Conservation (phyloP, 805 yeast species). For the Saccharomycopsis amapae region DNA sequence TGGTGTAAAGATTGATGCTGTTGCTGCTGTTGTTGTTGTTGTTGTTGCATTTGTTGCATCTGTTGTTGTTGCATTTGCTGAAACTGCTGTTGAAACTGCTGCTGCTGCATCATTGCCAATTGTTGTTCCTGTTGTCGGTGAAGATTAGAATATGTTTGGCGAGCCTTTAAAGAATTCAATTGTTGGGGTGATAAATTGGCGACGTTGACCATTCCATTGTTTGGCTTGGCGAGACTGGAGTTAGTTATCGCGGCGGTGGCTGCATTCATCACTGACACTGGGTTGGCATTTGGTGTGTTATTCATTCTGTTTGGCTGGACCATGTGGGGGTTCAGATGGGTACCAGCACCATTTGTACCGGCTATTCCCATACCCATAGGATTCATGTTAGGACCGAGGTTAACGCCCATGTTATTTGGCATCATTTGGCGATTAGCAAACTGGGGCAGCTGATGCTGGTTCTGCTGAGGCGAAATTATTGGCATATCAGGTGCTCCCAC, state of each 20-base stretch:
- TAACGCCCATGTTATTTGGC: slow-evolving; percentile 6
- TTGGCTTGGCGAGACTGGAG: slow-evolving; percentile 3
- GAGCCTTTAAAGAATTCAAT: slow-evolving; percentile 11
- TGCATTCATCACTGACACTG: slow-evolving; percentile 19
- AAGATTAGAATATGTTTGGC: slow-evolving; percentile 13
- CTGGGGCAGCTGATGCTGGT: background rate
- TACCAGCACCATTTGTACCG: background rate
- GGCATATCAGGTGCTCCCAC: background rate
- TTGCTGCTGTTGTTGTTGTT: background rate
- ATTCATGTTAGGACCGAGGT: slow-evolving; percentile 5
- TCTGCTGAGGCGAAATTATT: background rate
- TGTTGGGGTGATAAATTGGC: slow-evolving; percentile 10
- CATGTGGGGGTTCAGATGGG: background rate
- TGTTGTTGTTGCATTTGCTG: slow-evolving; percentile 8
- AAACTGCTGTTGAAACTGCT: slow-evolving; percentile 22
- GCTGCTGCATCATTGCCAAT: slow-evolving; percentile 9
- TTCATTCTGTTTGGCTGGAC: too few relatives aligned
- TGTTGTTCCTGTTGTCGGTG: slow-evolving; percentile 18
- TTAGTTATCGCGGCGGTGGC: slow-evolving; percentile 20
- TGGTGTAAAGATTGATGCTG: background rate
- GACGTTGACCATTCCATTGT: background rate
- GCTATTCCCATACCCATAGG: background rate
- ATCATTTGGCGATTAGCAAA: background rate
- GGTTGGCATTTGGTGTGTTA: slow-evolving; percentile 1
- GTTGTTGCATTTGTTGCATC: slow-evolving; percentile 2